These are phyloP conservation scores for Phytopythium vexans DNA, from an alignment of 352 stramenopile species.

Conservation along the genomic window DNA sequence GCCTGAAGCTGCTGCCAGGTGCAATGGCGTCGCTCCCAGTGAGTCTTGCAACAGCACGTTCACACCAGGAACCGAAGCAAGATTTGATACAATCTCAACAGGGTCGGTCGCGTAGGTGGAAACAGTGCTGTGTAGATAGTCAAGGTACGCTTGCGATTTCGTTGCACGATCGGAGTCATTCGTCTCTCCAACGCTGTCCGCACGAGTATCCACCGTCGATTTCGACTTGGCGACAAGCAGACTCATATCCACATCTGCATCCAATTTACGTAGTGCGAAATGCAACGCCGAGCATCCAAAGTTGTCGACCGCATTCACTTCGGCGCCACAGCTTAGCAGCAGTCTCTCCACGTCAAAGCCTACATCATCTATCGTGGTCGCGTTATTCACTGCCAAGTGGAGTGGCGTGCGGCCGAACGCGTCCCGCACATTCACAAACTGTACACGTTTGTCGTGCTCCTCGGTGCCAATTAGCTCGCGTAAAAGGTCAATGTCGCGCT, in stretches of 20 bases:
- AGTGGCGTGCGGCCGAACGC: slow-evolving; percentile 47
- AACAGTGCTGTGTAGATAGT: slow-evolving; percentile 30
- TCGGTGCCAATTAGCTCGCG: slow-evolving; percentile 31
- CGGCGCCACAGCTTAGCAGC: slow-evolving; percentile 49
- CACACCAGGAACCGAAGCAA: slow-evolving; percentile 43
- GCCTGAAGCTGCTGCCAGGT: slow-evolving; percentile 62
- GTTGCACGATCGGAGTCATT: slow-evolving; percentile 6
- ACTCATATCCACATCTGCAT: slow-evolving; percentile 48
- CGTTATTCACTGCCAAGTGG: slow-evolving; percentile 64
- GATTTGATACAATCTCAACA: slow-evolving; percentile 70
- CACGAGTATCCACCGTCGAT: slow-evolving; percentile 24
- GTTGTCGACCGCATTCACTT: slow-evolving; percentile 44
- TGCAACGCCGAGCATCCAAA: slow-evolving; percentile 62
- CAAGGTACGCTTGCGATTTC: slow-evolving; percentile 24
- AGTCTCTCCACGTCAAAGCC: slow-evolving; percentile 71
- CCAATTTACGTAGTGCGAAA: slow-evolving; percentile 64
- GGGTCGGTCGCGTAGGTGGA: slow-evolving; percentile 43
- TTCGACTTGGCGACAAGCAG: slow-evolving; percentile 39
- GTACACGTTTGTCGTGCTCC: slow-evolving; percentile 10
- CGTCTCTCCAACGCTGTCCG: slow-evolving; percentile 31
- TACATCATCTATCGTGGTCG: slow-evolving; percentile 55
- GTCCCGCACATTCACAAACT: slow-evolving; percentile 46
- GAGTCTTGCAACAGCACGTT: slow-evolving; percentile 33
- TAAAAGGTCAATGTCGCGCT: slow-evolving; percentile 59
- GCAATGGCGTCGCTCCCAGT: slow-evolving; percentile 50